Evolutionary conservation across 768 basidiomycete genomes (phyloP), one percentile per base, ranked within the genome.

Genomic region (Serendipita sp.): DNA sequence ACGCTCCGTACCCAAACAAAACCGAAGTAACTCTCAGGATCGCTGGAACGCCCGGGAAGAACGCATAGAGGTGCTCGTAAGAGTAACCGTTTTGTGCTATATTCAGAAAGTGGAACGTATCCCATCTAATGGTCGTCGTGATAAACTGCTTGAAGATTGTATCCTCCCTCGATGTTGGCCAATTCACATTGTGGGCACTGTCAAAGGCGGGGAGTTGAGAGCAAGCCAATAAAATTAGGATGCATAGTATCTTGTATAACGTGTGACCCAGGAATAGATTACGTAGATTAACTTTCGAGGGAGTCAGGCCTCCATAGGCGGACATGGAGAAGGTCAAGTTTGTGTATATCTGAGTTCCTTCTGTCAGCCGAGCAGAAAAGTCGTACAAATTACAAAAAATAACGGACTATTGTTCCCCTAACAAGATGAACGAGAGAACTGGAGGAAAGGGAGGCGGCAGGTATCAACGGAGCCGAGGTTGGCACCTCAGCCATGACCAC

Each of bases 41-140:
- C 10, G 75, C 70, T 2, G 89, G 81, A 30, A 82, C 73, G 3
- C 81, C 89, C 1, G 90, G 88, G 67, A 91, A 80, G 73, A 91
- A 98, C 0, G 95, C 95, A 81, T 88, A 89, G 68, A 89, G 79
- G 69, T 95, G 81, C 71, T 98, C 95, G 71, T 83, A 84, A 0
- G 67, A 66, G 68, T 85, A 80, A 7, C 81, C 79, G 10, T 80
- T 66, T 32, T 77, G 70, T 0, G 91, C 89, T 63, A 91, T 82
- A 69, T 81, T 79, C 3, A 77, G 69, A 72, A 92, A 97, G 74
- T 96, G 86, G 68, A 97, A 80, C 2, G 78, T 78, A 71, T 98
- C 95, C 96, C 95, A 99, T 68, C 92, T 83, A 8, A 92, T 76
- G 2, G 84, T 71, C 1, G 77, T 52, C 16, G 63, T 63, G 1